Evolutionary conservation across 768 basidiomycete genomes (phyloP), one percentile per base, ranked within the genome.

Genomic region (Gloeopeniophorella convolvens): DNA sequence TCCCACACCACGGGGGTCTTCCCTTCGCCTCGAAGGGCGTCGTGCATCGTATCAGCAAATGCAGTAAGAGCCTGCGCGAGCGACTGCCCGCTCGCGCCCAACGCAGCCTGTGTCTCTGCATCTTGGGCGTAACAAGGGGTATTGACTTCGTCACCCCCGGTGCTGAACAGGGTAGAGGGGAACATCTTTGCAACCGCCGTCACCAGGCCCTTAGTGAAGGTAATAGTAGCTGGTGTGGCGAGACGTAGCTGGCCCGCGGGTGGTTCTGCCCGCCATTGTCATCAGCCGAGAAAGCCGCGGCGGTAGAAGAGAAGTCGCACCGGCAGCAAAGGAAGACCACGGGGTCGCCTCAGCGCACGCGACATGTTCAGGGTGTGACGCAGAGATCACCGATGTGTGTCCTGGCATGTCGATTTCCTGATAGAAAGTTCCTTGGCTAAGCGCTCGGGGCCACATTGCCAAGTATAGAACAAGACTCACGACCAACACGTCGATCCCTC

Each of bases 1-100:
- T 74, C 68, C 72, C 70, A 71, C 3, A 75, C 76, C 1, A 77
- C 69, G 0, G 78, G 74, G 5, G 71, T 75, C 66, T 78, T 78
- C 9, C 72, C 72, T 16, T 47, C 33, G 2, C 44, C 51, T 7
- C 55, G 47, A 0, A 76, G 51, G 4, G 65, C 55, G 2, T 43
- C 39, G 50, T 74, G 72, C n/a, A 65, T 70, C 1, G 59, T 48
- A 15, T 62, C 48, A 12, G 67, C 68, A 59, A 74, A 75, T 1
- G 45, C 50, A 42, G 60, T 56, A 16, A 79, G 62, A 0, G 73
- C 74, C 47, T 73, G 59, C 21, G 71, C 64, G 4, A 78, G 57
- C 1, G 68, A 72, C 60, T 64, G 53, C 2, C 66, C 65, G 4
- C 61, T 63, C 16, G 54, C 35, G n/a, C 60, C 57, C 27, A 77